Evolutionary conservation across 2,329 filamentous ascomycete species (phyloP).

Genomic region (Pseudopithomyces maydicus): DNA sequence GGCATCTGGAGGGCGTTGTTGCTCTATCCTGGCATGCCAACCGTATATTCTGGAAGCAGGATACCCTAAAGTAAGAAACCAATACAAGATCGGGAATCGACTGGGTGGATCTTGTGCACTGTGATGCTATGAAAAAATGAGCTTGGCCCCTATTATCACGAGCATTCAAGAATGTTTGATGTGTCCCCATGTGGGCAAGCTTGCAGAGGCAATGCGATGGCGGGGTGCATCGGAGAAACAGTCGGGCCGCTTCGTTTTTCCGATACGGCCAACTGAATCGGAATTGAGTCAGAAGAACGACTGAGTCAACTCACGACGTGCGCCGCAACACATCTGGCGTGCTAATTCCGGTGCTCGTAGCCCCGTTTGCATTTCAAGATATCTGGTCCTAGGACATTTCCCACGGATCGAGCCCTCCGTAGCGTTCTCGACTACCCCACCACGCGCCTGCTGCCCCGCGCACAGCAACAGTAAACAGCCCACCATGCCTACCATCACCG

Average conservation of each 20-base stretch:
- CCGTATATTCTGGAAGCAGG: slow-evolving; percentile 23
- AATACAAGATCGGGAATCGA: neutral
- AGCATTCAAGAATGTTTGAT: too few relatives aligned
- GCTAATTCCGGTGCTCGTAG: neutral
- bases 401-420: neutral
- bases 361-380: neutral
- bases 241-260: slow-evolving; percentile 2
- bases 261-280: slow-evolving; percentile 4
- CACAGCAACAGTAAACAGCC: slow-evolving; percentile 13
- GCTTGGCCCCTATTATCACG: too few relatives aligned
- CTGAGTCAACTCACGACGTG: neutral
- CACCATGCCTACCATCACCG: slow-evolving; percentile 92
- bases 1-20: slow-evolving; percentile 40
- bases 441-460: slow-evolving; percentile 19
- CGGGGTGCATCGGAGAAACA: neutral
- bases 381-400: neutral
- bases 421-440: slow-evolving; percentile 31
- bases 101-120: neutral
- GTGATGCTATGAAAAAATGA: too few relatives aligned
- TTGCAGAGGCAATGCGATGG: too few relatives aligned
- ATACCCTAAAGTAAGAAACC: slow-evolving; percentile 8
- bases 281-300: slow-evolving; percentile 8
- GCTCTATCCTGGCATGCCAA: slow-evolving; percentile 14
- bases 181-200: too few relatives aligned
- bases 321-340: slow-evolving; percentile 1